Percentiles rank a stretch among this genome's conserved stretches.
These are phyloP conservation scores for Lodderomyces elongisporus DNA, from an alignment of 1,139 yeast species.

Conservation along the genomic window DNA sequence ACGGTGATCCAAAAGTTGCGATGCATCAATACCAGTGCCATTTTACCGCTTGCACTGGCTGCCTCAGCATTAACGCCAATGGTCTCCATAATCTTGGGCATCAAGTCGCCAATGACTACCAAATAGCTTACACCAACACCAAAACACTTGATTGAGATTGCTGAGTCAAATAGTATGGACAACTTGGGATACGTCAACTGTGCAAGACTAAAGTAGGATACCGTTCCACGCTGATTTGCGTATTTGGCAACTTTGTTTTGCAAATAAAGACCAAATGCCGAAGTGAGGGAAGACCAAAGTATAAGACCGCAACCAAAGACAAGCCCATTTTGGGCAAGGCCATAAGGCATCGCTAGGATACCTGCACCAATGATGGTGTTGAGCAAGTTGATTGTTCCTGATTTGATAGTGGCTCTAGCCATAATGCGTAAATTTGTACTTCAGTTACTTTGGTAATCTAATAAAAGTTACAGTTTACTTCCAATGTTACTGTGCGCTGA, in stretches of 20 bases:
- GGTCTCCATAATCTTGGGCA: conserved; percentile 67
- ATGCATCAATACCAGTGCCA: conserved; percentile 25
- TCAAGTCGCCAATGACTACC: conserved; percentile 83
- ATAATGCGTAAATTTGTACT: too few relatives aligned
- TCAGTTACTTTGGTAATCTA: too few relatives aligned
- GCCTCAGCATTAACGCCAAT: conserved; percentile 19
- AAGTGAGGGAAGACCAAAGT: conserved; percentile 44
- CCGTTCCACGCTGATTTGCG: conserved; percentile 45
- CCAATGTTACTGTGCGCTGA: too few relatives aligned
- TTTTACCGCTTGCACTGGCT: conserved; percentile 13
- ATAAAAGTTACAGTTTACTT: too few relatives aligned
- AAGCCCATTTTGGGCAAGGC: conserved; percentile 47
- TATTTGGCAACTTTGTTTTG: conserved; percentile 49
- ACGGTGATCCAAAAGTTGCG: conserved; percentile 69
- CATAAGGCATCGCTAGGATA: conserved; percentile 54
- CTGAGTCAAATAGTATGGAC: conserved; percentile 42
- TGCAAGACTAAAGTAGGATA: conserved; percentile 49
- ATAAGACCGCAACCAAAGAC: conserved; percentile 44
- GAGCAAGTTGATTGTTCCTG: conserved; percentile 49
- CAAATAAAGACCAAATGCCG: conserved; percentile 49
- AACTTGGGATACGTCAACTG: conserved; percentile 53
- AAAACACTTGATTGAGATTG: conserved; percentile 63
- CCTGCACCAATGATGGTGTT: conserved; percentile 58
- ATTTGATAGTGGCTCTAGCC: conserved; percentile 39
- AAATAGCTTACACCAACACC: conserved; percentile 90